Base-by-base conservation (phyloP, 176 grass and related monocot genomes). In the Paspalum notatum region DNA sequence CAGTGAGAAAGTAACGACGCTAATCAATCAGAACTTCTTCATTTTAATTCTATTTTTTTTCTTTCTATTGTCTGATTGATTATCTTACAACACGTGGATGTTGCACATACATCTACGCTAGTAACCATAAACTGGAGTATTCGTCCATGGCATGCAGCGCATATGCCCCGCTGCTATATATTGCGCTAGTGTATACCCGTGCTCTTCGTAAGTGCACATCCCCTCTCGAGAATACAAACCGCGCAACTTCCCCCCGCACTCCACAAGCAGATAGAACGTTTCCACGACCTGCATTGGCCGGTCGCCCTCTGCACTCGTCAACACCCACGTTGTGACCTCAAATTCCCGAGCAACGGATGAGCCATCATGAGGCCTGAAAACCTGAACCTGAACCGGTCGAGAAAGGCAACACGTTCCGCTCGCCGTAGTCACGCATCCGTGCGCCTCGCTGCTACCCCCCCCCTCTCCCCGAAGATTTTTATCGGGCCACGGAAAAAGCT, bases 371-470 rank as follows among this genome's bases (percentile, higher is more conserved):
- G 22, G 9, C 54, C 54, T 0, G 7, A 26, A 24, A 61, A 78
- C 37, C 32, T 32, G 32, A 32, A 32, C 32, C 32, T 32, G 32
- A 32, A 32, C 32, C 54, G 46, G 5, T 58, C 40, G 62, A 48
- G 73, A 87, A 67, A 79, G 54, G 65, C 64, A 82, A 8, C 27
- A 11, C 32, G 21, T 22, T 18, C 54, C 5, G 71, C 5, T 22
- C 71, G 5, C 78, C 27, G 26, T 80, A 0, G 14, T 17, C 1
- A 13, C 65, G 54, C n/a, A n/a, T n/a, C n/a, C n/a, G n/a, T n/a
- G n/a, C n/a, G n/a, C n/a, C n/a, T n/a, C n/a, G n/a, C n/a, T n/a
- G n/a, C n/a, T n/a, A n/a, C n/a, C n/a, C n/a, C n/a, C n/a, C n/a
- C n/a, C n/a, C n/a, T 53, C 17, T 40, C 6, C 8, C 8, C 9